Base-by-base conservation (phyloP, 495 filamentous ascomycete genomes). In the Saxophila tyrrhenica region DNA sequence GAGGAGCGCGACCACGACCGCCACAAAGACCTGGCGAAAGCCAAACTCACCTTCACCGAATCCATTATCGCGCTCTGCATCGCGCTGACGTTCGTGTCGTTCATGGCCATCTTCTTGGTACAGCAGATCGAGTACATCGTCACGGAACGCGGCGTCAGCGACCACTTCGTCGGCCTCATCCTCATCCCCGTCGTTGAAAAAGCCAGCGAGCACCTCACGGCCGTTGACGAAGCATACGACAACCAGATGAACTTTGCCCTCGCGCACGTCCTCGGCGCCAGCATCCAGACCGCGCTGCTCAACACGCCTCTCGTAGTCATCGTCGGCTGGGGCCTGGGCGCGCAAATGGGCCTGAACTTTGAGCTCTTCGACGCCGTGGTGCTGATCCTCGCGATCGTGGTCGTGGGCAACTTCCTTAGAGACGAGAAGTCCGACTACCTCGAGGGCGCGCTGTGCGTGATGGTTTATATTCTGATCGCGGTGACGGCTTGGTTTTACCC, bases 191-290 rank as follows among this genome's bases (percentile, higher is more conserved):
- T 96, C 0, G 89, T 95, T 8, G 90, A 95, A 63, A 96, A 96
- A 65, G 50, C 43, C 2, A 22, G 57, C 55, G 90, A 95, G 72
- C 90, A 95, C 66, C 69, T 95, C 38, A 94, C 85, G 0, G 86
- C 89, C 13, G 70, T 96, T 43, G 90, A 96, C 67, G 90, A 95
- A 73, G 91, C 90, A 10, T 94, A 82, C 76, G 86, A 88, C 65
- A 78, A 85, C 67, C 82, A 77, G 64, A 86, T 87, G 79, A 95
- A 95, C 72, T 92, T 94, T 67, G 90, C 91, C 0, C 78, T 97
- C 8, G 83, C 86, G 44, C 88, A 95, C 69, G 85, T 92, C 50
- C 80, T 97, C 39, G 89, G 87, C 17, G 81, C 87, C 13, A 87
- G 85, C 3, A 84, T 95, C 46, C 91, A 95, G 65, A 97, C 91